Conservation (phyloP, 805 yeast species). For the Torulaspora gathmanii region DNA sequence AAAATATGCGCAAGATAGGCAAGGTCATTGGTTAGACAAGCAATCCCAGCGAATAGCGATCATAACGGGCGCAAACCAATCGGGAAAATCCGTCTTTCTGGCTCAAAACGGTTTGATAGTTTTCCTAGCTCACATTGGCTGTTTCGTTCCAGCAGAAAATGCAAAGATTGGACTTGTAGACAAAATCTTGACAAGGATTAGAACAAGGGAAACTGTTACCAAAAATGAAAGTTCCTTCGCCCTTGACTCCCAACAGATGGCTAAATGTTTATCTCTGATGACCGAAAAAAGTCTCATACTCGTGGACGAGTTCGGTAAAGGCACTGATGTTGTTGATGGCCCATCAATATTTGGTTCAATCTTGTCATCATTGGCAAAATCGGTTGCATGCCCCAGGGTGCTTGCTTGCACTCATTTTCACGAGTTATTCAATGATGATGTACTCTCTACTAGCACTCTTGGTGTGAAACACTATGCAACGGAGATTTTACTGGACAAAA, state of each 20-base stretch:
- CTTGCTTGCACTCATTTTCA: conserved; percentile 44
- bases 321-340: conserved; percentile 46
- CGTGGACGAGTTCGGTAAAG: conserved; percentile 53
- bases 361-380: conserved; percentile 25
- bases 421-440: conserved; percentile 36
- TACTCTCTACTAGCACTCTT: conserved; percentile 17
- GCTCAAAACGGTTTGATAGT: conserved; percentile 47
- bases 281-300: conserved; percentile 43
- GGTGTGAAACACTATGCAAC: conserved; percentile 37
- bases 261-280: conserved; percentile 38
- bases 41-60: conserved; percentile 33
- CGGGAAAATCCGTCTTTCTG: conserved; percentile 51
- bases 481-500: conserved; percentile 28
- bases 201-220: conserved; percentile 39
- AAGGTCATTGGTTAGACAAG: conserved; percentile 11
- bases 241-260: conserved; percentile 45
- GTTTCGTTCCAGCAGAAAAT: conserved; percentile 47
- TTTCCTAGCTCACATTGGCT: conserved; percentile 42
- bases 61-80: conserved; percentile 47
- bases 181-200: conserved; percentile 43
- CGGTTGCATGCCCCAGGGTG: conserved; percentile 25
- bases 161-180: conserved; percentile 48
- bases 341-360: conserved; percentile 43
- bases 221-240: conserved; percentile 47
- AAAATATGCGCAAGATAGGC: not conserved